Conservation (phyloP, 345 rosid genomes). For the Linum tenue region DNA sequence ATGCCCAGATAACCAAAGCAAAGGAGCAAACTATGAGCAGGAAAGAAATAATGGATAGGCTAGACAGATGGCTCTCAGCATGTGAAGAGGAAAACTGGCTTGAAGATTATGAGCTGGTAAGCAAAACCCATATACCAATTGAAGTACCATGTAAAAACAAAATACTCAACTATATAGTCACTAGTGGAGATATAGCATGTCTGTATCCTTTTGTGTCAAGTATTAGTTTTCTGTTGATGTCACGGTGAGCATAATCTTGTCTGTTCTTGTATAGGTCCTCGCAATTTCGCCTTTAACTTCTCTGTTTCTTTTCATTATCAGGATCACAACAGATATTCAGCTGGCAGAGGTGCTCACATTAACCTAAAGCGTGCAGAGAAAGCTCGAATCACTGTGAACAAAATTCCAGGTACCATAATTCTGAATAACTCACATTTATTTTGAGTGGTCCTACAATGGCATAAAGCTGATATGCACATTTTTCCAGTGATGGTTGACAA, state of each 20-base stretch:
- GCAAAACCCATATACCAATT: constrained; percentile 13
- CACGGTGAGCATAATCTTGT: too few species aligned
- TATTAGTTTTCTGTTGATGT: too few species aligned
- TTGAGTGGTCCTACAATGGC: neutral
- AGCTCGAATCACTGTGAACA: constrained; percentile 69
- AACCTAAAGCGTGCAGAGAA: constrained; percentile 91
- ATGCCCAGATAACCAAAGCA: constrained; percentile 59
- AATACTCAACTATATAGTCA: too few species aligned
- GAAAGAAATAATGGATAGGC: constrained; percentile 88
- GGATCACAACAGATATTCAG: constrained; percentile 74
- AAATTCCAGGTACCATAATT: constrained; percentile 65
- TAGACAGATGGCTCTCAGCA: constrained; percentile 87
- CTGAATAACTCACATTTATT: constrained; percentile 1
- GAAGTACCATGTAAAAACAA: neutral
- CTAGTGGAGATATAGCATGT: too few species aligned
- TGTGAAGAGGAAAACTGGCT: constrained; percentile 97
- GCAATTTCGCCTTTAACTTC: neutral
- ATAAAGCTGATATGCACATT: constrained; percentile 1
- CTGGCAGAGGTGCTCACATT: constrained; percentile 92
- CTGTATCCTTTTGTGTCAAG: too few species aligned
- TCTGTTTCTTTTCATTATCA: constrained; percentile 18
- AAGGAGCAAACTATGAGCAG: constrained; percentile 81
- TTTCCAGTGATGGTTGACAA: constrained; percentile 73
- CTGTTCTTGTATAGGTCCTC: too few species aligned
- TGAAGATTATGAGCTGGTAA: constrained; percentile 81